A percentile compares a stretch with the other conserved stretches of the same genome.
These are phyloP conservation scores for Urtica urens DNA, from an alignment of 306 rosid species.

Conservation along the genomic window DNA sequence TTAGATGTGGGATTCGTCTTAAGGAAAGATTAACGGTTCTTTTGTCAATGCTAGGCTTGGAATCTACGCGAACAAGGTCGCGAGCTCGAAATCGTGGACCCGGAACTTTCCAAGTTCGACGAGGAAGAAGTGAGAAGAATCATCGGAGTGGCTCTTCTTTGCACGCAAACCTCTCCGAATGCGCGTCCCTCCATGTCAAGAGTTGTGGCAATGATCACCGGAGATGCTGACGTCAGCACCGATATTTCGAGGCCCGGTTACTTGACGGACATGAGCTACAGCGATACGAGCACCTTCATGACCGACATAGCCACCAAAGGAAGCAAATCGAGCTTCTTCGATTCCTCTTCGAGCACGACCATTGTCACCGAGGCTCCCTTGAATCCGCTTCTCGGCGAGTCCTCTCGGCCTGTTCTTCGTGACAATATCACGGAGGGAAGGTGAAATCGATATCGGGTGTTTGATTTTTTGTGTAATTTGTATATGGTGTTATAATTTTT, in stretches of 20 bases:
- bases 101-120: constrained; percentile 24
- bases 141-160: constrained; percentile 43
- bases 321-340: constrained; percentile 1
- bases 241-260: constrained; percentile 56
- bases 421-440: background rate
- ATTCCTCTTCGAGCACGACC: constrained; percentile 6
- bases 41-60: constrained; percentile 6
- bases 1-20: background rate
- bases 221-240: constrained; percentile 47
- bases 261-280: constrained; percentile 49
- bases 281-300: constrained; percentile 27
- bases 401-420: constrained; percentile 1
- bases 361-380: background rate
- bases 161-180: constrained; percentile 63
- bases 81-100: constrained; percentile 24
- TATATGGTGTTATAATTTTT: background rate
- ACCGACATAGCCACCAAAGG: constrained; percentile 10
- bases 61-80: constrained; percentile 4
- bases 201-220: constrained; percentile 64
- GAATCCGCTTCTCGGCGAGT: background rate
- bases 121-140: constrained; percentile 40
- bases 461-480: background rate
- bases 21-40: background rate
- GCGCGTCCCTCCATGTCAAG: constrained; percentile 63
- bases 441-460: background rate